Percentiles rank a stretch among this genome's conserved stretches.
Conservation (phyloP, 2,329 filamentous ascomycete species). For the Neospermospora avenae region DNA sequence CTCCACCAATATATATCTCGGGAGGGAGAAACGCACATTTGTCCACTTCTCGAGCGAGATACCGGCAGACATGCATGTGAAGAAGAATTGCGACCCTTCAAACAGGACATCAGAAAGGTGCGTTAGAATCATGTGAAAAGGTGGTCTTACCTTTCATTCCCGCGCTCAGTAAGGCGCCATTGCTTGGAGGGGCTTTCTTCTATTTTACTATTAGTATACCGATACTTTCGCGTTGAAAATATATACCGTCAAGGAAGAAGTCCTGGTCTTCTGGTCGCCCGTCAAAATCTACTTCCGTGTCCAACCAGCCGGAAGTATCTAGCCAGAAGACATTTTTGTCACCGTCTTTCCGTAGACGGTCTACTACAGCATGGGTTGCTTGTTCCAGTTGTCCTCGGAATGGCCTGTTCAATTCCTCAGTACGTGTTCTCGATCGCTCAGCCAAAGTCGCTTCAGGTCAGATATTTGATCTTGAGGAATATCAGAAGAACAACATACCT, state of each 20-base stretch:
- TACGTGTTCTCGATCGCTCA: too few species aligned
- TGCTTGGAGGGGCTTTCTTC: conserved; percentile 26
- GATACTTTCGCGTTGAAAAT: neutral
- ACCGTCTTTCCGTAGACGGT: conserved; percentile 35
- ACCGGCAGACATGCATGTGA: conserved; percentile 38
- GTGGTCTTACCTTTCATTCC: conserved; percentile 26
- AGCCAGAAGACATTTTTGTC: conserved; percentile 39
- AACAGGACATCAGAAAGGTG: too few species aligned
- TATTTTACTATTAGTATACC: neutral
- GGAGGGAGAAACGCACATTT: conserved; percentile 37
- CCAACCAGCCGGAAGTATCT: conserved; percentile 40
- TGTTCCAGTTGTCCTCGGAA: conserved; percentile 36
- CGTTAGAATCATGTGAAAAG: too few species aligned
- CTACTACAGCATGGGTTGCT: conserved; percentile 35
- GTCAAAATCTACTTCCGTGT: conserved; percentile 28
- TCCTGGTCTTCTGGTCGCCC: conserved; percentile 26
- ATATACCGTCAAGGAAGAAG: conserved; percentile 33
- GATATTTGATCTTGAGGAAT: too few species aligned
- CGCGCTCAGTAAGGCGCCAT: conserved; percentile 35
- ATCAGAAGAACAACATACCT: neutral
- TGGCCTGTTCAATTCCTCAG: conserved; percentile 20
- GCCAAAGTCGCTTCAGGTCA: too few species aligned
- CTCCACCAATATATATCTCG: conserved; percentile 27
- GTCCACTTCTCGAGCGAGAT: conserved; percentile 33
- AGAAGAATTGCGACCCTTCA: conserved; percentile 36